Percentiles rank a stretch among this genome's conserved stretches.
Evolutionary conservation across 139 green algal genomes (phyloP).

Genomic region (Closterium sp.): DNA sequence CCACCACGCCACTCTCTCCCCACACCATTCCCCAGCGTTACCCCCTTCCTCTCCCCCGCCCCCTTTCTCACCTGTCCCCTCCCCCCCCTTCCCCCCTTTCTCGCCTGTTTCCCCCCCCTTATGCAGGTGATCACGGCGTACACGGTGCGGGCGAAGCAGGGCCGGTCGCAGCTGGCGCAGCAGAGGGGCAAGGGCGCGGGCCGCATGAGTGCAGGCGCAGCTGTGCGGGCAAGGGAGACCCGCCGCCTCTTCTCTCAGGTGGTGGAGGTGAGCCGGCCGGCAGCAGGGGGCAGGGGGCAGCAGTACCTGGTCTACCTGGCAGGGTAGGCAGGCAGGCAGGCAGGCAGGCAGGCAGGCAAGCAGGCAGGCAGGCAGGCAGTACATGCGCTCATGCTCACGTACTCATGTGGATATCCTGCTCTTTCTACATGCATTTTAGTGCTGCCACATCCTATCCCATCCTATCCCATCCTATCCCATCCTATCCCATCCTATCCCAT

Average conservation of each 20-base stretch:
- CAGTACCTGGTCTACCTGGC: background rate
- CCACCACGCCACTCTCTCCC: too few relatives aligned
- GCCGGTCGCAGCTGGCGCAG: conserved; percentile 28
- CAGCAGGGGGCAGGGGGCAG: background rate
- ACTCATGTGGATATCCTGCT: background rate
- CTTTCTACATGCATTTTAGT: background rate
- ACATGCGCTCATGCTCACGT: background rate
- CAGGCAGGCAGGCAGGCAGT: too few relatives aligned
- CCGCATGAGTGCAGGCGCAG: conserved; percentile 3
- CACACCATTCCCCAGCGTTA: background rate
- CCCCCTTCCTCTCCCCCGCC: background rate
- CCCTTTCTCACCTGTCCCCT: background rate
- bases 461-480: too few relatives aligned
- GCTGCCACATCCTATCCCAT: too few relatives aligned
- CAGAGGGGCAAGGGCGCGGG: background rate
- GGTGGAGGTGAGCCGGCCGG: background rate
- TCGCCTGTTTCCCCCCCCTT: background rate
- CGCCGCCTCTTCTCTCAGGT: conserved; percentile 3
- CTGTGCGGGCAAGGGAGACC: background rate
- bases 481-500: too few relatives aligned
- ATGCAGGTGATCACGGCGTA: conserved; percentile 28
- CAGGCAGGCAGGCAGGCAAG: too few relatives aligned
- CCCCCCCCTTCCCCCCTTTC: background rate
- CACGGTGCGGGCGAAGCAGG: conserved; percentile 32
- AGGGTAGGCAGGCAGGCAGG: background rate